phyloP scores from a whole-genome alignment of 352 stramenopile species.

The Phytophthora syringae region DNA sequence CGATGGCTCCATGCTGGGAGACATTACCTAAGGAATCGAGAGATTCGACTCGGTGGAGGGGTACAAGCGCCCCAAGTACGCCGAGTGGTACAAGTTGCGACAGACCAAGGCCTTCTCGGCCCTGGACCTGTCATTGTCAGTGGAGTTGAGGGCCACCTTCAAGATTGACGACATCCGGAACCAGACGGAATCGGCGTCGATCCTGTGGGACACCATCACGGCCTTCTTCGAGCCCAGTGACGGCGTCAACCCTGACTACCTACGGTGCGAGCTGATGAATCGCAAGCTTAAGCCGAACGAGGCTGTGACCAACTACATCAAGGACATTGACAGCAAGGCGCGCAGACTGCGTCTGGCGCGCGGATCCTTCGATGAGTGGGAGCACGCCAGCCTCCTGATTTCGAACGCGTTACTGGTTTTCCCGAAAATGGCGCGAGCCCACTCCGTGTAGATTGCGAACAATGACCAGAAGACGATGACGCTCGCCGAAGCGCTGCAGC shows the following conservation, averaged over 20 bases:
- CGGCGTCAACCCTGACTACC: neutral
- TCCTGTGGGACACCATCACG: neutral
- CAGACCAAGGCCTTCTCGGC: neutral
- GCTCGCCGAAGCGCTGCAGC: neutral
- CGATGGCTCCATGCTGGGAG: neutral
- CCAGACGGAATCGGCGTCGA: neutral
- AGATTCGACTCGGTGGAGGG: neutral
- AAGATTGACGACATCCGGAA: neutral
- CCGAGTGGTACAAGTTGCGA: neutral
- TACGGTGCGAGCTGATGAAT: neutral
- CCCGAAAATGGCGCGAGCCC: neutral
- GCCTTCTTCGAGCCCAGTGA: neutral
- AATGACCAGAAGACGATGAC: neutral
- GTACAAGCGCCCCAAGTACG: neutral
- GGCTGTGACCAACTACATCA: neutral
- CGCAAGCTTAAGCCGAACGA: neutral
- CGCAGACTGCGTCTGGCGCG: neutral
- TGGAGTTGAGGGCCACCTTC: neutral
- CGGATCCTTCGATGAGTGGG: neutral
- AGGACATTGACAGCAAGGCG: neutral
- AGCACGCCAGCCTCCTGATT: neutral
- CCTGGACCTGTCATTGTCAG: neutral
- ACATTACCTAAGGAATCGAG: neutral
- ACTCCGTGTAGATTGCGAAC: neutral
- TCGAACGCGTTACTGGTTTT: neutral